Conservation (phyloP, 2,329 filamentous ascomycete genomes). For the Grosmannia serpens region DNA sequence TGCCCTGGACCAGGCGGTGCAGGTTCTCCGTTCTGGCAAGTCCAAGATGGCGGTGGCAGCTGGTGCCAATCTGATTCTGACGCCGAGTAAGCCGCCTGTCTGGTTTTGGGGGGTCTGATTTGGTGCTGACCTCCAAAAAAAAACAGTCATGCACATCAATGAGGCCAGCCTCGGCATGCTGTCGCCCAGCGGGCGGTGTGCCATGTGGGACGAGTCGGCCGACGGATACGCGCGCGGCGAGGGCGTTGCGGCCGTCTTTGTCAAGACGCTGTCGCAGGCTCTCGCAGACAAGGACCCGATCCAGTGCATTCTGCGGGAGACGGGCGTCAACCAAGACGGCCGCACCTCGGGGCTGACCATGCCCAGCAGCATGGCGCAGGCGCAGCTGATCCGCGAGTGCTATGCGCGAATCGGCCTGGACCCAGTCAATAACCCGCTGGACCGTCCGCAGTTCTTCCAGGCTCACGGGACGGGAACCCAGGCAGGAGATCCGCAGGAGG, state of each 20-base stretch:
- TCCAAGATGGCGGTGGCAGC: not conserved
- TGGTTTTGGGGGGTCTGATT: too few species aligned
- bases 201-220: slow-evolving; percentile 22
- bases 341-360: slow-evolving; percentile 20
- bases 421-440: slow-evolving; percentile 4
- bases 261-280: slow-evolving; percentile 27
- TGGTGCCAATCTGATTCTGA: slow-evolving; percentile 6
- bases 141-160: too few species aligned
- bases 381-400: slow-evolving; percentile 23
- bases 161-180: slow-evolving; percentile 11
- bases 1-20: slow-evolving; percentile 10
- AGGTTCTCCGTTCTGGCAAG: slow-evolving; percentile 9
- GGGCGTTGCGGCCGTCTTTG: slow-evolving; percentile 25
- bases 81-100: too few species aligned
- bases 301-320: slow-evolving; percentile 19
- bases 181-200: slow-evolving; percentile 9
- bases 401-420: slow-evolving; percentile 28
- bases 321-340: slow-evolving; percentile 25
- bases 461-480: slow-evolving; percentile 29
- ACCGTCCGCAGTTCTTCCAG: slow-evolving; percentile 16
- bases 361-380: slow-evolving; percentile 27
- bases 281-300: slow-evolving; percentile 24
- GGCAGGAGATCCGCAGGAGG: slow-evolving; percentile 29
- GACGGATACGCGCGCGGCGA: slow-evolving; percentile 36
- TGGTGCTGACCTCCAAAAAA: too few species aligned